These are phyloP conservation scores for Centella asiatica DNA, from an alignment of 129 eudicot genomes.

Conservation along the genomic window DNA sequence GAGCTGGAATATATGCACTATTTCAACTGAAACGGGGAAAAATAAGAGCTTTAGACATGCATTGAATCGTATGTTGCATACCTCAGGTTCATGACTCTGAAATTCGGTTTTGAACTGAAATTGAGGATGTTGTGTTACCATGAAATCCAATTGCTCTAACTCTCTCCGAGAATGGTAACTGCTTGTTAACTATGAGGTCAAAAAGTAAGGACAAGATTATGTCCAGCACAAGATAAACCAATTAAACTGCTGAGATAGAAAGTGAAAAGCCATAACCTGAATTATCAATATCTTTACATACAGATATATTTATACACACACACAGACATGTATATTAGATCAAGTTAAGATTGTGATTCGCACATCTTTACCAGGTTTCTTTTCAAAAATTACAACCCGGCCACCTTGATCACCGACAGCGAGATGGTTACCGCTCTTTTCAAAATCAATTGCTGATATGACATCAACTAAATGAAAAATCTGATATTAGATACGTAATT, in stretches of 20 bases:
- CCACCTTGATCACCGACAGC: conserved; percentile 86
- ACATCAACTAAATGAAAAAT: conserved; percentile 42
- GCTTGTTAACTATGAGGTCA: conserved; percentile 15
- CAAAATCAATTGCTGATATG: conserved; percentile 61
- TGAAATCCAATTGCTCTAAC: conserved; percentile 30
- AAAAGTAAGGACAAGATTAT: neutral
- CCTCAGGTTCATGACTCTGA: conserved; percentile 96
- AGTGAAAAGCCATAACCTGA: neutral
- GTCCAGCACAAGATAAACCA: neutral
- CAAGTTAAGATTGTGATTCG: conserved; percentile 12
- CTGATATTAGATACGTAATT: neutral
- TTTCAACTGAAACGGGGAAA: neutral
- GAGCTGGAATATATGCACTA: neutral
- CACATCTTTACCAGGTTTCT: conserved; percentile 44
- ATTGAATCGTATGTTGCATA: conserved; percentile 7
- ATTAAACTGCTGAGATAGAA: neutral
- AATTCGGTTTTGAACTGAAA: conserved; percentile 77
- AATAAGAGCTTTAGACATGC: neutral
- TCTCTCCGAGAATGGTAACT: conserved; percentile 32
- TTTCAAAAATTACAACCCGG: conserved; percentile 61
- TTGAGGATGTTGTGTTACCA: conserved; percentile 39
- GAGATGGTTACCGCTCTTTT: conserved; percentile 57
- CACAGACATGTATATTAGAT: neutral
- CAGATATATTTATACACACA: neutral
- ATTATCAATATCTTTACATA: too few species aligned